These are phyloP conservation scores for Boletus bicolor DNA, from an alignment of 768 basidiomycete species.

Conservation along the genomic window DNA sequence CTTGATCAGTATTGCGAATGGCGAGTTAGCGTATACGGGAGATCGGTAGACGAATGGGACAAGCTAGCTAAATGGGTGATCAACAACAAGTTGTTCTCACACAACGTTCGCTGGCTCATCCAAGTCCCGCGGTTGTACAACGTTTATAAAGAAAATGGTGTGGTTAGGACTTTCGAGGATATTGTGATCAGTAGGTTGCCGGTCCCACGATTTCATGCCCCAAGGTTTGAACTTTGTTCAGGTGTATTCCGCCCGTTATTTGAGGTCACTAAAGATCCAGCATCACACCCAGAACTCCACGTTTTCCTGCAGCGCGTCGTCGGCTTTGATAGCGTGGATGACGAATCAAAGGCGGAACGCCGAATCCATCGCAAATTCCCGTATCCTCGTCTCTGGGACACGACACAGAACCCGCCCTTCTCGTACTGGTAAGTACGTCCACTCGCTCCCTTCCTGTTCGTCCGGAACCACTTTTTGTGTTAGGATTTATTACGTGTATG, in stretches of 20 bases:
- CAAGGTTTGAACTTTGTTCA: slow-evolving; percentile 28
- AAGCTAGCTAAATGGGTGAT: slow-evolving; percentile 97
- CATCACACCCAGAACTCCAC: slow-evolving; percentile 89
- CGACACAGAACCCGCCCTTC: slow-evolving; percentile 87
- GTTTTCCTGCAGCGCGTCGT: slow-evolving; percentile 92
- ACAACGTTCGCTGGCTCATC: slow-evolving; percentile 97
- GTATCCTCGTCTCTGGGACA: slow-evolving; percentile 86
- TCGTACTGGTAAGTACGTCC: slow-evolving; percentile 75
- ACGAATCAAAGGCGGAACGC: slow-evolving; percentile 92
- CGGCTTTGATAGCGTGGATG: slow-evolving; percentile 98
- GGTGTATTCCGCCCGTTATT: slow-evolving; percentile 93
- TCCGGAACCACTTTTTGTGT: slow-evolving; percentile 1
- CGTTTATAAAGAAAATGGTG: slow-evolving; percentile 87
- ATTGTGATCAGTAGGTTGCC: slow-evolving; percentile 74
- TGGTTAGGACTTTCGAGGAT: slow-evolving; percentile 84
- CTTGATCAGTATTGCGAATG: slow-evolving; percentile 83
- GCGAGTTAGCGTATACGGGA: slow-evolving; percentile 94
- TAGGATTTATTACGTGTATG: slow-evolving; percentile 97
- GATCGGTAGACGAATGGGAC: slow-evolving; percentile 87
- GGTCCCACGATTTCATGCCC: background rate
- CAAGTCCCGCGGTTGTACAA: slow-evolving; percentile 94
- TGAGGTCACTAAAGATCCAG: slow-evolving; percentile 92
- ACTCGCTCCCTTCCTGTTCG: background rate
- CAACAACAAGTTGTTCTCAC: slow-evolving; percentile 87
- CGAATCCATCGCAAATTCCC: slow-evolving; percentile 93